phyloP scores from a whole-genome alignment of 305 asterid genomes.

The Fraxinus baroniana region DNA sequence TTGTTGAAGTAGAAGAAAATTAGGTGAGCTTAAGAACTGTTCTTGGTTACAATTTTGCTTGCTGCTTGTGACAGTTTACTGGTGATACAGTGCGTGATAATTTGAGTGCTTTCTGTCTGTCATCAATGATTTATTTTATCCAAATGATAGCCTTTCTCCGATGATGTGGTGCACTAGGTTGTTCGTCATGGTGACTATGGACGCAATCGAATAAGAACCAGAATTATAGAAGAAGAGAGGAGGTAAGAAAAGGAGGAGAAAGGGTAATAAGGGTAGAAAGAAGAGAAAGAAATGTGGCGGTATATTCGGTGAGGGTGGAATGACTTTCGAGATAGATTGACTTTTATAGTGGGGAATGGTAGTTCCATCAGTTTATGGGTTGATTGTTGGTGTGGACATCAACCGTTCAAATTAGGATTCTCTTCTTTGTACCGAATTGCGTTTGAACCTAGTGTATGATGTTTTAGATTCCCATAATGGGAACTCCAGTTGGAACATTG shows the following conservation, averaged over 20 bases:
- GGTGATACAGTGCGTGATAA: constrained; percentile 5
- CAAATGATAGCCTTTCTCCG: background rate
- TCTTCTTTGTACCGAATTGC: no score
- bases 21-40: constrained; percentile 9
- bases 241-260: background rate
- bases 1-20: constrained; percentile 5
- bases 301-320: no score
- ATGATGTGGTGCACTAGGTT: background rate
- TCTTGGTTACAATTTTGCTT: background rate
- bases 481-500: no score
- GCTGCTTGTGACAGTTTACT: constrained; percentile 5
- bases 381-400: no score
- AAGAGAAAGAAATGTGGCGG: no score
- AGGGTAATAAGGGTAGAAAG: background rate
- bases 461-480: no score
- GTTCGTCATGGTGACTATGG: background rate
- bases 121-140: constrained; percentile 1
- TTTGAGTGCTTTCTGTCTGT: constrained; percentile 5
- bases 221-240: background rate
- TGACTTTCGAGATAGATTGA: no score
- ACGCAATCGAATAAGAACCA: background rate
- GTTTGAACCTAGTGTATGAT: no score
- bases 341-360: no score
- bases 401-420: no score
- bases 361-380: no score